Conservation (phyloP, 1,139 yeast species). For the Nakaseomyces sp. region DNA sequence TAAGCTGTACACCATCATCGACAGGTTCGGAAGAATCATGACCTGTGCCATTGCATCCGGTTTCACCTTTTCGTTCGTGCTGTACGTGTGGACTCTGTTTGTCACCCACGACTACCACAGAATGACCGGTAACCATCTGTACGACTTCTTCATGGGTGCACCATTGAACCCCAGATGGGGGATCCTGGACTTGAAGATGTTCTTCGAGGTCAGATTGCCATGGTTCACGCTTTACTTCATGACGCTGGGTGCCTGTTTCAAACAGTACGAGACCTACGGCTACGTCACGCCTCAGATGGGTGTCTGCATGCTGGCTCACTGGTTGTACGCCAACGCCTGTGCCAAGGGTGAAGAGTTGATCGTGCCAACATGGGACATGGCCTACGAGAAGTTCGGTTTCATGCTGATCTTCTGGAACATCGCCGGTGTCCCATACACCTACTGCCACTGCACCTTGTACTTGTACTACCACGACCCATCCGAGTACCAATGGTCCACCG, state of each 20-base stretch:
- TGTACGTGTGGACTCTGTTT: conserved; percentile 56
- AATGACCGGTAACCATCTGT: conserved; percentile 83
- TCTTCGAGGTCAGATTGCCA: conserved; percentile 92
- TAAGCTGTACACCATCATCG: conserved; percentile 64
- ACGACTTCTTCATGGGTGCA: conserved; percentile 95
- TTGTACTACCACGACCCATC: conserved; percentile 73
- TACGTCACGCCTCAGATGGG: conserved; percentile 66
- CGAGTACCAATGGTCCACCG: conserved; percentile 65
- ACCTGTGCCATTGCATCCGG: conserved; percentile 81
- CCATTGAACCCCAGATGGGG: conserved; percentile 95
- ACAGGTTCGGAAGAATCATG: conserved; percentile 86
- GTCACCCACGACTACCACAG: conserved; percentile 71
- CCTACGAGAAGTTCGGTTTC: conserved; percentile 95
- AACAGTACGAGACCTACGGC: conserved; percentile 78
- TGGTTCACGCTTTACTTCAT: conserved; percentile 87
- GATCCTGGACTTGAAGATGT: conserved; percentile 86
- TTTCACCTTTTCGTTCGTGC: conserved; percentile 47
- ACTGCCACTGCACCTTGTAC: conserved; percentile 85
- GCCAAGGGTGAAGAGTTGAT: conserved; percentile 95
- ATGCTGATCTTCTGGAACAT: conserved; percentile 98
- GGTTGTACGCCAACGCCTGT: conserved; percentile 94
- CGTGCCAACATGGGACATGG: conserved; percentile 99
- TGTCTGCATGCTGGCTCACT: conserved; percentile 73
- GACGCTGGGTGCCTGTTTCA: conserved; percentile 62
- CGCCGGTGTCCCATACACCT: conserved; percentile 97